phyloP scores from a whole-genome alignment of 768 basidiomycete genomes.

The Lactifluus pinguis region DNA sequence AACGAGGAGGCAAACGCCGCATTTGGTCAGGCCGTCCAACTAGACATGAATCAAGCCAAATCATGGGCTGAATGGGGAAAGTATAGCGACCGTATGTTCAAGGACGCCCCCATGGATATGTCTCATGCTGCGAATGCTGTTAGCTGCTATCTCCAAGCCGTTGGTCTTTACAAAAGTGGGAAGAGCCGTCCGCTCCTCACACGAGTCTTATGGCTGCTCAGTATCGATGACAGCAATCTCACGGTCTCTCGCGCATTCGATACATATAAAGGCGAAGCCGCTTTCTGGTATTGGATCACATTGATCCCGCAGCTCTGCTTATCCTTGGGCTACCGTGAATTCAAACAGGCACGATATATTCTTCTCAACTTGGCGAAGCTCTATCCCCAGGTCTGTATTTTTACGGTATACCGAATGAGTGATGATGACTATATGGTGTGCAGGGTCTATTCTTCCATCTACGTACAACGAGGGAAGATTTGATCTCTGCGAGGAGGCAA shows the following conservation, averaged over 20 bases:
- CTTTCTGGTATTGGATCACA: slow-evolving; percentile 99
- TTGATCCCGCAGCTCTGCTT: slow-evolving; percentile 88
- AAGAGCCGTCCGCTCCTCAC: slow-evolving; percentile 89
- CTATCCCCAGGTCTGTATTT: slow-evolving; percentile 69
- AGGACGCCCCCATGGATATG: slow-evolving; percentile 68
- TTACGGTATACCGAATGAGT: neutral
- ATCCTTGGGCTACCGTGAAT: slow-evolving; percentile 85
- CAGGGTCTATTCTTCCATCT: slow-evolving; percentile 94
- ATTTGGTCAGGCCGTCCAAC: slow-evolving; percentile 91
- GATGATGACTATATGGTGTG: neutral
- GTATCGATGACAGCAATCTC: slow-evolving; percentile 71
- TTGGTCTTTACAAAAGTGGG: slow-evolving; percentile 86
- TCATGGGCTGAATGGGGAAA: slow-evolving; percentile 99
- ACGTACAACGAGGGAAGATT: slow-evolving; percentile 75
- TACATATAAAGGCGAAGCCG: slow-evolving; percentile 91
- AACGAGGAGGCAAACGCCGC: slow-evolving; percentile 86
- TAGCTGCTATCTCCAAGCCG: slow-evolving; percentile 95
- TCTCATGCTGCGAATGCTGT: slow-evolving; percentile 82
- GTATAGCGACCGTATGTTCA: slow-evolving; percentile 89
- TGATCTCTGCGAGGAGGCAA: slow-evolving; percentile 39
- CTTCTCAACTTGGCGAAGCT: slow-evolving; percentile 83
- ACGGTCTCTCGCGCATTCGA: slow-evolving; percentile 80
- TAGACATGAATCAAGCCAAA: slow-evolving; percentile 91
- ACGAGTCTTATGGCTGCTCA: slow-evolving; percentile 93
- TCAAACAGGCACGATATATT: slow-evolving; percentile 85